These are phyloP conservation scores for Neurospora cerealis DNA, from an alignment of 495 filamentous ascomycete genomes.

Conservation along the genomic window DNA sequence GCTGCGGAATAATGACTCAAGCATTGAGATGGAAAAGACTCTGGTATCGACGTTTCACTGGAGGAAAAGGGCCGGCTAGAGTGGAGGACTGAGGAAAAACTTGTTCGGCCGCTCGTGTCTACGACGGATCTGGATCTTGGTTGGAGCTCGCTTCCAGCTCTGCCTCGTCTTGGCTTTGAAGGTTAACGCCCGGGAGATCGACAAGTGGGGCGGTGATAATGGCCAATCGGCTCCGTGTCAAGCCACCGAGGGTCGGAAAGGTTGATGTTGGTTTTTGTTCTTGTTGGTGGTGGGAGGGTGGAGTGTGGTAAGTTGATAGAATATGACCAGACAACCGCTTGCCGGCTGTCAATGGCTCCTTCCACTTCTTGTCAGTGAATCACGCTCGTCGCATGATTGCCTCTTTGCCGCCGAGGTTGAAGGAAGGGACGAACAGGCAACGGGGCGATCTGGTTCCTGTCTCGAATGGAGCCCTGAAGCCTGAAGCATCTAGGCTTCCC, in stretches of 20 bases:
- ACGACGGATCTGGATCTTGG: not conserved
- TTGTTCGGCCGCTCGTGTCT: not conserved
- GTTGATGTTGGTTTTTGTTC: not conserved
- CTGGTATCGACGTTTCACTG: not conserved
- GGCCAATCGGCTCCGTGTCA: not conserved
- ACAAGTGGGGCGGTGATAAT: not conserved
- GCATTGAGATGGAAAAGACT: not conserved
- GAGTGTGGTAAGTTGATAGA: not conserved
- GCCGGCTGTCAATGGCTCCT: not conserved
- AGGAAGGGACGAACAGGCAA: not conserved
- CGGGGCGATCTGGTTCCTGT: not conserved
- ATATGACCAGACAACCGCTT: not conserved
- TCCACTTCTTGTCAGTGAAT: not conserved
- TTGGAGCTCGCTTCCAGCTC: not conserved
- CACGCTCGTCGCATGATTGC: not conserved
- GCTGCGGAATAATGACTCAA: not conserved
- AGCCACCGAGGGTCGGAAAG: not conserved
- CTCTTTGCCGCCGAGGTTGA: not conserved
- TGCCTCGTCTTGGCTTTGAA: not conserved
- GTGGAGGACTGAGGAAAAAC: not conserved
- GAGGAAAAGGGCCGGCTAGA: not conserved
- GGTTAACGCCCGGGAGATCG: not conserved
- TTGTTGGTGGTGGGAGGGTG: not conserved
- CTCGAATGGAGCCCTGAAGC: not conserved
- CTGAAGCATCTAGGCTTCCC: not conserved